phyloP scores from a whole-genome alignment of 164 flowering plant species.

The Vitis rupestris region DNA sequence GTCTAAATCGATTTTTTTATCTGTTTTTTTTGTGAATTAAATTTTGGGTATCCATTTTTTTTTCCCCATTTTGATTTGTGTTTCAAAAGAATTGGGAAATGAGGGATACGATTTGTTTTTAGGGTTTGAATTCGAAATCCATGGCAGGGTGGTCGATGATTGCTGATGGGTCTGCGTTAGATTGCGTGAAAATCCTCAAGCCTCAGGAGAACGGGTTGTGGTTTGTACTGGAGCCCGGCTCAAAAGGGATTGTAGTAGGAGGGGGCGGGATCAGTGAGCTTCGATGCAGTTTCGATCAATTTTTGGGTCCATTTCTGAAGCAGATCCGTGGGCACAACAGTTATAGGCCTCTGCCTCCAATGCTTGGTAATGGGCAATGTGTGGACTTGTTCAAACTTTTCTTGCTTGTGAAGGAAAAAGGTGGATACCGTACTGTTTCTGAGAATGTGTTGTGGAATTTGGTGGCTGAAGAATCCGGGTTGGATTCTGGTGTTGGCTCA shows the following conservation, averaged over 20 bases:
- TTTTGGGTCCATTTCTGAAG: conserved; percentile 25
- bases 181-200: conserved; percentile 18
- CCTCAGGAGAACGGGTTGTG: conserved; percentile 14
- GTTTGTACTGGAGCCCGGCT: conserved; percentile 15
- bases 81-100: background rate
- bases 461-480: conserved; percentile 48
- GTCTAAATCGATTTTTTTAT: background rate
- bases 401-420: conserved; percentile 47
- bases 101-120: conserved; percentile 12
- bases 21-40: background rate
- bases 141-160: conserved; percentile 42
- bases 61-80: background rate
- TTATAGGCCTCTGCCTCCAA: conserved; percentile 43
- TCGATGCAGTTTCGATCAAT: conserved; percentile 27
- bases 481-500: conserved; percentile 25
- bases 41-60: background rate
- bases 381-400: conserved; percentile 64
- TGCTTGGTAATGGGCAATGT: conserved; percentile 54
- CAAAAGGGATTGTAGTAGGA: conserved; percentile 4
- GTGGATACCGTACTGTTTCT: conserved; percentile 47
- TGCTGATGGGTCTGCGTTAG: conserved; percentile 31
- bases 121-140: conserved; percentile 29
- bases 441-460: conserved; percentile 38
- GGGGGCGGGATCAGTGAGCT: conserved; percentile 9
- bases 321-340: conserved; percentile 20